Evolutionary conservation across 2,329 filamentous ascomycete genomes (phyloP), one percentile per base, ranked within the genome.

Genomic region (Alternaria solani): DNA sequence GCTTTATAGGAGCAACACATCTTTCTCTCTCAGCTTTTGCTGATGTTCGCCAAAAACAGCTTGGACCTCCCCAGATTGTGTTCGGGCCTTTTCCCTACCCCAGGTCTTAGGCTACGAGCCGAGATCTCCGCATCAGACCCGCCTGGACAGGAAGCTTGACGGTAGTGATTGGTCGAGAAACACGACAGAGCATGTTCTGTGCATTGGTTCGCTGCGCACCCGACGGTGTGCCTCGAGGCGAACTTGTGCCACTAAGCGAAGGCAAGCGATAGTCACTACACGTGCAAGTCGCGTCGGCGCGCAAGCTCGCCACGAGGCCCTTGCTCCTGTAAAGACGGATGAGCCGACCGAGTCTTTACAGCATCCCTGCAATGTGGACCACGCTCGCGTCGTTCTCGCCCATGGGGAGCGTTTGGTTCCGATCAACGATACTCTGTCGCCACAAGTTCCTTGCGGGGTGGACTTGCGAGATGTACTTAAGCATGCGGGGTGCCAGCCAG

Each of bases 1-100:
- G 51, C 62, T 75, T 75, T 75, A 73, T 75, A 74, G 59, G 59
- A 43, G 49, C 62, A 53, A 39, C 38, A 43, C 25, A 48, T 43
- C 28, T 63, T 9, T 53, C 60, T 41, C 41, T 32, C 49, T 57
- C 64, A 67, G 47, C 56, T 47, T 63, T 59, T 60, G 51, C 30
- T 62, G 53, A 54, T 61, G 51, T 49, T 62, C 38, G 48, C 58
- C 42, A 36, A 62, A 64, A 59, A 51, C 41, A 58, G 65, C 64
- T 55, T 65, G 65, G 65, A 34, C 49, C 61, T 57, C 64, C 70
- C 70, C 70, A 58, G 68, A 72, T 64, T 70, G 30, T 59, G 34
- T 34, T 66, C 59, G 67, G 66, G 23, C 65, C 62, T 63, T 62
- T 55, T 64, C 55, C 20, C 38, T 61, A 62, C 69, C 67, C 70